These are phyloP conservation scores for Dillenia suffruticosa DNA, from an alignment of 164 flowering plant species.

Conservation along the genomic window DNA sequence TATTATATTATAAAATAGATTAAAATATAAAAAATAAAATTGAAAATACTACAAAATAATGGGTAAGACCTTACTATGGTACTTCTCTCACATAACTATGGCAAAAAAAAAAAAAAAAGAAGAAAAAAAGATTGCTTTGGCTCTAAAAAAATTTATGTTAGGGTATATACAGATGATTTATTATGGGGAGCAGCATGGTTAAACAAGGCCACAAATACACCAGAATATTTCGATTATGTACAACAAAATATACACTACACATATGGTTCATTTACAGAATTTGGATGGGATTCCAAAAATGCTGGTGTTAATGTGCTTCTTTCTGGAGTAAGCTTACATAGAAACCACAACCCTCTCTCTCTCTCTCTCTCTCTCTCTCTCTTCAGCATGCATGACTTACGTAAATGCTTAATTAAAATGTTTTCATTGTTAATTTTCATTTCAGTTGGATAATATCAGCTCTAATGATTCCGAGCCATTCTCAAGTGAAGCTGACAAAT, in stretches of 20 bases:
- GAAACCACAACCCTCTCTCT: too few species aligned
- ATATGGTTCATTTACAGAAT: slow-evolving; percentile 8
- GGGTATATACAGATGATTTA: slow-evolving; percentile 25
- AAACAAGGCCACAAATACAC: slow-evolving; percentile 17
- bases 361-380: too few species aligned
- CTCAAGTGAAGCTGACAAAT: slow-evolving; percentile 13
- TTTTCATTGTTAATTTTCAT: neutral
- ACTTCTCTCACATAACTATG: too few species aligned
- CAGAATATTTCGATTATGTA: slow-evolving; percentile 13
- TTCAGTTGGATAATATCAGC: slow-evolving; percentile 3
- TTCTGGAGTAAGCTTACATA: slow-evolving; percentile 13
- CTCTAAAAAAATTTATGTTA: neutral
- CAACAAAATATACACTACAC: slow-evolving; percentile 1
- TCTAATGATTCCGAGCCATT: neutral
- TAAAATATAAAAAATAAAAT: too few species aligned
- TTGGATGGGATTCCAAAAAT: slow-evolving; percentile 31
- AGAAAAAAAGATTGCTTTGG: neutral
- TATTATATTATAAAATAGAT: too few species aligned
- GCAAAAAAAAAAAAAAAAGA: neutral
- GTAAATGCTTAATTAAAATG: too few species aligned
- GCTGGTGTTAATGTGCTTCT: slow-evolving; percentile 29
- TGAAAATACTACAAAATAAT: too few species aligned
- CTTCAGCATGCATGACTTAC: too few species aligned
- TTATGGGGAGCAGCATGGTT: slow-evolving; percentile 37
- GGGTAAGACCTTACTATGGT: too few species aligned